Percentiles rank a stretch among this genome's conserved stretches.
Evolutionary conservation across 1,139 yeast genomes (phyloP).

Genomic region (Diutina sp.): DNA sequence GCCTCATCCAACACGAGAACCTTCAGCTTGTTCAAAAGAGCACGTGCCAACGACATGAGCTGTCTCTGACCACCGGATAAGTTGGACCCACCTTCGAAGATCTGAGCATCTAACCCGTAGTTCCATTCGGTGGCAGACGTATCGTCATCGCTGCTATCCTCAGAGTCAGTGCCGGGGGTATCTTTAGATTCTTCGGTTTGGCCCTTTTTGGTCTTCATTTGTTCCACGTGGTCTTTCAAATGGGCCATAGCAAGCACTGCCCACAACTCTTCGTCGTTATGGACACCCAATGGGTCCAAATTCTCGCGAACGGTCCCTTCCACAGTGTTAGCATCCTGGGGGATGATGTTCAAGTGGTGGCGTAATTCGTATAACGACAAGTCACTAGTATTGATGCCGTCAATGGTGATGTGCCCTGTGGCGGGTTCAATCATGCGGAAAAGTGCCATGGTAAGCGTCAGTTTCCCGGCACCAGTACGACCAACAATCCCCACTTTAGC

Average conservation of each 20-base stretch:
- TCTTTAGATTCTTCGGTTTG: not conserved
- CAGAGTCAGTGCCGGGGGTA: not conserved
- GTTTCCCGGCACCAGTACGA: constrained; percentile 80
- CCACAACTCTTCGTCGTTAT: constrained; percentile 44
- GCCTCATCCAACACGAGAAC: constrained; percentile 72
- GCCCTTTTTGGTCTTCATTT: constrained; percentile 16
- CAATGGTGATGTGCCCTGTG: constrained; percentile 27
- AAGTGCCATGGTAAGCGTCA: constrained; percentile 58
- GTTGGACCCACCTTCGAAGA: constrained; percentile 62
- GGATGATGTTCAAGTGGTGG: constrained; percentile 46
- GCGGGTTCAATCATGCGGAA: constrained; percentile 54
- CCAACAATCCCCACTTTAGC: constrained; percentile 79
- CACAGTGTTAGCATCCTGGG: constrained; percentile 58
- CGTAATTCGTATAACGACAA: constrained; percentile 39
- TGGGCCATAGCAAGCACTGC: constrained; percentile 39
- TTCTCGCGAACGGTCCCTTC: constrained; percentile 51
- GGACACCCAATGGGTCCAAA: constrained; percentile 43
- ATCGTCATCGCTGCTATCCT: not conserved
- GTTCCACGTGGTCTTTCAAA: constrained; percentile 26
- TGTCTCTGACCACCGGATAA: constrained; percentile 73
- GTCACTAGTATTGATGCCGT: constrained; percentile 31
- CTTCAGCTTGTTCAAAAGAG: constrained; percentile 44
- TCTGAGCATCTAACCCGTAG: constrained; percentile 21
- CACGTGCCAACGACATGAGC: constrained; percentile 63
- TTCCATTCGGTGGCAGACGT: not conserved